Percentiles rank a stretch among this genome's conserved stretches.
These are phyloP conservation scores for Blastobotrys americana DNA, from an alignment of 805 yeast genomes.

Conservation along the genomic window DNA sequence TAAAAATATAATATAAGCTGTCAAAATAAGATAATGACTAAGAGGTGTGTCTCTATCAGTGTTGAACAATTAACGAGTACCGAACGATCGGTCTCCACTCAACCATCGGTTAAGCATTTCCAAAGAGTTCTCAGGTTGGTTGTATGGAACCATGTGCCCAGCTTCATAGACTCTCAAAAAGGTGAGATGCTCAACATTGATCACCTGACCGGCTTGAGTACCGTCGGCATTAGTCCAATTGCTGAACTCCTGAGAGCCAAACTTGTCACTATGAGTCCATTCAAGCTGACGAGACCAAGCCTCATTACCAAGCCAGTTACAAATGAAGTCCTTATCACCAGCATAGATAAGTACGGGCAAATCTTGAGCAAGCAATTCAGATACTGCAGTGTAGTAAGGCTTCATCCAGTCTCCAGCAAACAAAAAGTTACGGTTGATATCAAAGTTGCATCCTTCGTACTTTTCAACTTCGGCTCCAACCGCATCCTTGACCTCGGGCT, in stretches of 20 bases:
- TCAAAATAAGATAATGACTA: background rate
- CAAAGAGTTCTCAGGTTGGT: slow-evolving; percentile 71
- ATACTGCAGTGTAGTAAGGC: slow-evolving; percentile 71
- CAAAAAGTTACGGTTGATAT: slow-evolving; percentile 73
- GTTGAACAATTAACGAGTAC: background rate
- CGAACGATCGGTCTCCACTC: slow-evolving; percentile 44
- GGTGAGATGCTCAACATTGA: slow-evolving; percentile 64
- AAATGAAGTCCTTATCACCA: slow-evolving; percentile 93
- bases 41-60: background rate
- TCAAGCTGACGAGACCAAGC: slow-evolving; percentile 70
- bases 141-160: slow-evolving; percentile 94
- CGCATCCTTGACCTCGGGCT: slow-evolving; percentile 65
- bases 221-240: slow-evolving; percentile 38
- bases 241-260: slow-evolving; percentile 34
- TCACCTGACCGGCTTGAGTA: slow-evolving; percentile 58
- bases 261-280: slow-evolving; percentile 54
- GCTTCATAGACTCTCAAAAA: slow-evolving; percentile 81
- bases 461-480: slow-evolving; percentile 85
- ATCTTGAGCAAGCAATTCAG: slow-evolving; percentile 60
- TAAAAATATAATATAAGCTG: background rate
- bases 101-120: slow-evolving; percentile 87
- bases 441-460: slow-evolving; percentile 74
- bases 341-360: slow-evolving; percentile 86
- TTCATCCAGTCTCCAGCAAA: slow-evolving; percentile 89
- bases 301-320: slow-evolving; percentile 93